Percentiles rank a stretch among this genome's conserved stretches.
Conservation (phyloP, 1,284 basidiomycete genomes). For the Microbotryum scabiosae region DNA sequence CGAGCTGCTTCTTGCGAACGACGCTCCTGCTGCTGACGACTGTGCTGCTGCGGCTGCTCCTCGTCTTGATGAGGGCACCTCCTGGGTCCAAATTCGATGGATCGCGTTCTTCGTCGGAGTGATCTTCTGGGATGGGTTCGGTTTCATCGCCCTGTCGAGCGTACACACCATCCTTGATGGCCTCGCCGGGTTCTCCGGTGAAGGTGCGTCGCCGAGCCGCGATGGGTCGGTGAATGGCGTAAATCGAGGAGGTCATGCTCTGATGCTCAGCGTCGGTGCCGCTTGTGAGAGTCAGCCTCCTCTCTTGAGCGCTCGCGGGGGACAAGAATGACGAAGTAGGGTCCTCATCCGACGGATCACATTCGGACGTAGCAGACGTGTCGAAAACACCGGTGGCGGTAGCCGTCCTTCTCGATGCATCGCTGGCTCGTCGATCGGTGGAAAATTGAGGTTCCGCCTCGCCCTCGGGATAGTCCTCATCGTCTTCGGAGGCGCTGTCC, state of each 20-base stretch:
- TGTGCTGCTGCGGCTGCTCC: constrained; percentile 37
- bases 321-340: constrained; percentile 5
- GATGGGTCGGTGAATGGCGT: constrained; percentile 71
- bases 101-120: constrained; percentile 25
- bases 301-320: background rate
- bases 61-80: constrained; percentile 7
- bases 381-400: background rate
- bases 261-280: background rate
- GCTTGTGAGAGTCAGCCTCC: background rate
- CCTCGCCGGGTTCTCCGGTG: constrained; percentile 20
- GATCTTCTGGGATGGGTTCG: constrained; percentile 53
- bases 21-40: constrained; percentile 62
- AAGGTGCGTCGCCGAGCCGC: constrained; percentile 39
- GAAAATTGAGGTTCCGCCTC: background rate
- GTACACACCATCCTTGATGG: background rate
- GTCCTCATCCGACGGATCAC: background rate
- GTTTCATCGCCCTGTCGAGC: constrained; percentile 32
- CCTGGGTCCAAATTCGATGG: too few relatives aligned
- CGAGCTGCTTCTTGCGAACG: constrained; percentile 62
- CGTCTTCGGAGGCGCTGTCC: background rate
- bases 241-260: constrained; percentile 63
- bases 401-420: background rate
- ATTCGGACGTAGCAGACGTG: background rate
- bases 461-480: background rate
- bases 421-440: background rate